Conservation (phyloP, 2,329 filamentous ascomycete species). For the Aaosphaeria arxii region DNA sequence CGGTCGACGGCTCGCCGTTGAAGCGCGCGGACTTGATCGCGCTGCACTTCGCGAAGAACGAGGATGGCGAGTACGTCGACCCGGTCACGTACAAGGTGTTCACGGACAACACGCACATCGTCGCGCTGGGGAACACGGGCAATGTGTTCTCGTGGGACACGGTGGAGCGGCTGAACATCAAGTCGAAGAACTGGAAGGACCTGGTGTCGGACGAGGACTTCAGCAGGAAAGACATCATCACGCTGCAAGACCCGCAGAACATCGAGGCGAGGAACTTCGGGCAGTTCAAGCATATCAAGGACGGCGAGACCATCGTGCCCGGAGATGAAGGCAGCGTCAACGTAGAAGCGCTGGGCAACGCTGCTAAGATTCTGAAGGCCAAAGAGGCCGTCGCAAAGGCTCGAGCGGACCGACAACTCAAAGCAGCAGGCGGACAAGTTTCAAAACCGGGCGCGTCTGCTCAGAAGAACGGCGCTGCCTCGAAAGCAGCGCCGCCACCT, state of each 20-base stretch:
- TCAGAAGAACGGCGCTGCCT: conserved; percentile 13
- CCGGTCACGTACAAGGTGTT: conserved; percentile 97
- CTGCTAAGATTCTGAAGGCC: conserved; percentile 80
- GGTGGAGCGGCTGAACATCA: conserved; percentile 91
- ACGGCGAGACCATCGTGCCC: conserved; percentile 74
- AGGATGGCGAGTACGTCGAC: conserved; percentile 87
- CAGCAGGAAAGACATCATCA: conserved; percentile 87
- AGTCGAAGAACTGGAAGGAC: conserved; percentile 93
- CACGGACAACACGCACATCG: conserved; percentile 96
- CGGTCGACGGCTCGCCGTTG: conserved; percentile 76
- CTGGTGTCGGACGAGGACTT: conserved; percentile 86
- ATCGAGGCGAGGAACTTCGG: conserved; percentile 77
- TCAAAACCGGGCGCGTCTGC: conserved; percentile 17
- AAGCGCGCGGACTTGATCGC: conserved; percentile 82
- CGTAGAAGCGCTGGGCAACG: conserved; percentile 71
- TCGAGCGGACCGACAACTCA: conserved; percentile 63
- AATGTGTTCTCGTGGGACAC: conserved; percentile 98
- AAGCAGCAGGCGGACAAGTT: conserved; percentile 24
- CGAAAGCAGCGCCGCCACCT: conserved; percentile 5
- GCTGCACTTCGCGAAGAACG: conserved; percentile 88
- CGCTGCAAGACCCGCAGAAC: conserved; percentile 92
- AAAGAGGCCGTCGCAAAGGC: conserved; percentile 93
- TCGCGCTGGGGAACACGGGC: conserved; percentile 79
- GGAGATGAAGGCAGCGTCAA: conserved; percentile 73
- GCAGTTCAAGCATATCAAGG: conserved; percentile 83